Base-by-base conservation (phyloP, 2,329 filamentous ascomycete genomes). In the Stagonosporopsis chrysanthemi region DNA sequence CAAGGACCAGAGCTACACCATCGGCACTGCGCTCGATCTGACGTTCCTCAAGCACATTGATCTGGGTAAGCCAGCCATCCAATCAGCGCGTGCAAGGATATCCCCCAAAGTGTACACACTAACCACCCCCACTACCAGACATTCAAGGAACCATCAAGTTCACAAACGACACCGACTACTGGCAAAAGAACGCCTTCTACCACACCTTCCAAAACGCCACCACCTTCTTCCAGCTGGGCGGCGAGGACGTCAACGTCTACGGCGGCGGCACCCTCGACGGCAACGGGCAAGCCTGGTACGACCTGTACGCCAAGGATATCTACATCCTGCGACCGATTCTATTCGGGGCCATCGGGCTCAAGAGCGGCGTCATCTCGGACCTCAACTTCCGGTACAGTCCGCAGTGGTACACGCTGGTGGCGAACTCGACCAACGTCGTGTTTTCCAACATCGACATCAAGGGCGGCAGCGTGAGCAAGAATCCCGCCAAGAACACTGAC, bases 161-260 rank as follows among this genome's bases (percentile, higher is more conserved):
- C 75, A 84, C 83, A 52, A 83, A 87, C 47, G 86, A 91, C 68
- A 87, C 86, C 1, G 82, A 85, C 62, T 90, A 90, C 74, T 90
- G 88, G 88, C 81, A 87, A 61, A 81, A 80, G 8, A 82, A 89
- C 66, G 80, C 82, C 39, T 90, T 90, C 79, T 82, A 83, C 52
- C 86, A 87, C 24, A 78, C 77, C 6, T 91, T 85, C 75, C 88
- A 90, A 65, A 89, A 89, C 60, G 82, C 84, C 5, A 87, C 85
- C 0, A 85, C 85, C 1, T 89, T 90, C 78, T 90, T 87, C 80
- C 82, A 86, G 68, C 81, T 88, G 35, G 87, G 88, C 38, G 88
- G 88, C 28, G 77, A 82, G 19, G 86, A 85, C 73, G 84, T 91
- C 11, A 87, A 89, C 56, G 82, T 91, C 42, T 90, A 88, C 59